Base-by-base conservation (phyloP, 768 basidiomycete genomes). In the Pholiota molesta region DNA sequence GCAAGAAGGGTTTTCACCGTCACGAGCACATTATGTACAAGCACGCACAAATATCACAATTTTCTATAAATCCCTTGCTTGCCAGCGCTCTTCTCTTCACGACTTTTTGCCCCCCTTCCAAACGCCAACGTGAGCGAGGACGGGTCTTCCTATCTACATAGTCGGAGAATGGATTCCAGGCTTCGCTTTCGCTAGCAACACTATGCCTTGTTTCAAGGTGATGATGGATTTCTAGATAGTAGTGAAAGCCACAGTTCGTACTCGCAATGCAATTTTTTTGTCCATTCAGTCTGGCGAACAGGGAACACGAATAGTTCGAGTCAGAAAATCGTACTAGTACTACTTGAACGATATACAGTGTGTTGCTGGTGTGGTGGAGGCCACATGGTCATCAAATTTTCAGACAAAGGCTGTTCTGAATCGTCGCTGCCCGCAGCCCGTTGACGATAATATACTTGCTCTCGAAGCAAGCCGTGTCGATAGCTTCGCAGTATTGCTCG, bases 221-320 rank as follows among this genome's bases (percentile, higher is more conserved):
- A 85, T 86, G 85, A 88, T 84, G 85, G 84, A 79, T 81, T 86
- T 82, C 86, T 87, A 87, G 86, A 88, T 88, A 87, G 86, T 87
- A 78, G 84, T 81, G 85, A 75, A 81, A 86, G 84, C 83, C 78
- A 88, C 83, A 86, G 70, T 55, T 28, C 45, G 3, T 33, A 44
- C 2, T 45, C 19, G 5, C 49, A 29, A 59, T 57, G 52, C 55
- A 62, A 42, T 53, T 37, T 21, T 21, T 37, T 52, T n/a, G 10
- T 59, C 23, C 52, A 16, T 52, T 39, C 4, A 31, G 31, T 31
- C 26, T 26, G 26, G 26, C 26, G 9, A 31, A 31, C 29, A 31
- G 2, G 5, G 31, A 31, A 7, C 9, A 9, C 31, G 31, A 31
- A 1, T 7, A 9, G 6, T 7, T 31, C 31, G 1, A 31, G 31